Evolutionary conservation across 306 rosid species (phyloP).

Genomic region (Medicago lupulina): DNA sequence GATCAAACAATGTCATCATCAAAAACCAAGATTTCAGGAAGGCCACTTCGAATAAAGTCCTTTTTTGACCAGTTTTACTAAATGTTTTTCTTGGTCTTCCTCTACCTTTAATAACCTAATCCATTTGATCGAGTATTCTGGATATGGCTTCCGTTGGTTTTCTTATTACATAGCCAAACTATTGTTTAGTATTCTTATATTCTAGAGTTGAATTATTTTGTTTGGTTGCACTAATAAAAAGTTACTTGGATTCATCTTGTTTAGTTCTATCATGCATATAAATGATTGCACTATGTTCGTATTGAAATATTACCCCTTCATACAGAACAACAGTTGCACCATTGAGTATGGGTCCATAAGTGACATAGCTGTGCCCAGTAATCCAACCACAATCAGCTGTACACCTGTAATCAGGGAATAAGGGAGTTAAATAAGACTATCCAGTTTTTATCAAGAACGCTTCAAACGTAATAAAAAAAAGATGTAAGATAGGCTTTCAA

Average conservation of each 20-base stretch:
- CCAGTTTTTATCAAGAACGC: conserved; percentile 34
- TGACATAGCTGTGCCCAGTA: conserved; percentile 98
- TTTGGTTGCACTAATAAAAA: conserved; percentile 19
- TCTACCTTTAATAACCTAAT: not conserved
- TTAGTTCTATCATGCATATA: conserved; percentile 15
- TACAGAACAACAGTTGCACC: conserved; percentile 74
- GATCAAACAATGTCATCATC: not conserved
- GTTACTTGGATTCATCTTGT: conserved; percentile 32
- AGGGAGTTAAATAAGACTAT: conserved; percentile 30
- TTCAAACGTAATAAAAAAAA: conserved; percentile 15
- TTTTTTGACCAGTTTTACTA: not conserved
- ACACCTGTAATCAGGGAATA: conserved; percentile 67
- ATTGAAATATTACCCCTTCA: conserved; percentile 83
- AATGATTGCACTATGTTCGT: conserved; percentile 35
- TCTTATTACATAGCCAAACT: conserved; percentile 8
- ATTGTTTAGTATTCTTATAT: conserved; percentile 21
- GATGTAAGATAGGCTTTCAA: conserved; percentile 34
- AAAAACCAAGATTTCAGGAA: conserved; percentile 5
- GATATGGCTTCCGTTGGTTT: not conserved
- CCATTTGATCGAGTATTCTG: not conserved
- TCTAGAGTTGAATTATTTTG: conserved; percentile 33
- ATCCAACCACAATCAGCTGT: conserved; percentile 99
- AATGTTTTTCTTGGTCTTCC: conserved; percentile 16
- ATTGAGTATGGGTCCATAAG: conserved; percentile 95
- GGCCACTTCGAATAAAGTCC: not conserved